phyloP scores from a whole-genome alignment of 768 basidiomycete species.

The Lactifluus hygrophoroides region DNA sequence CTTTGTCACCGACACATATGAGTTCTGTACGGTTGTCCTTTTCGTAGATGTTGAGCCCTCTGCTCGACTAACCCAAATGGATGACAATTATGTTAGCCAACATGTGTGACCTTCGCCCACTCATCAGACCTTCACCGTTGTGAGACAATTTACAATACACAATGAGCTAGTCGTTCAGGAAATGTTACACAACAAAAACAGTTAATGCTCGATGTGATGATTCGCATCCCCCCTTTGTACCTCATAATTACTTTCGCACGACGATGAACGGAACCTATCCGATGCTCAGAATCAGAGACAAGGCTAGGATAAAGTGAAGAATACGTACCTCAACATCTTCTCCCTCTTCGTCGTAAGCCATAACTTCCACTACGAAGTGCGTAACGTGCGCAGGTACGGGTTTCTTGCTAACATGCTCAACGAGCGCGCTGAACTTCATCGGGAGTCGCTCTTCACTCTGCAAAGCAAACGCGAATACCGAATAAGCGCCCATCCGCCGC shows the following conservation, averaged over 20 bases:
- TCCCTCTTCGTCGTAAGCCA: constrained; percentile 85
- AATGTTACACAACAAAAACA: constrained; percentile 7
- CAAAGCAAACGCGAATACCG: background rate
- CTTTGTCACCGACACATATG: constrained; percentile 3
- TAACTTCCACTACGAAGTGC: constrained; percentile 86
- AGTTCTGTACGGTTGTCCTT: constrained; percentile 6
- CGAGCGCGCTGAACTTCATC: constrained; percentile 86
- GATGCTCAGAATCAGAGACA: background rate
- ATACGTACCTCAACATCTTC: constrained; percentile 86
- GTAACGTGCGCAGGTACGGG: constrained; percentile 75
- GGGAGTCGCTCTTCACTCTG: constrained; percentile 82
- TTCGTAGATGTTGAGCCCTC: constrained; percentile 2
- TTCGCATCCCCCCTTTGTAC: background rate
- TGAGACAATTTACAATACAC: constrained; percentile 3
- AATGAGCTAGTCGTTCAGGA: background rate
- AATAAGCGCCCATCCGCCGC: background rate
- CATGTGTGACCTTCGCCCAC: background rate
- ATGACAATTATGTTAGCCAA: constrained; percentile 18
- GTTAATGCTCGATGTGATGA: background rate
- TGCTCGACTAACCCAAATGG: constrained; percentile 6
- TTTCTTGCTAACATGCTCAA: constrained; percentile 93
- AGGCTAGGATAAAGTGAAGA: background rate
- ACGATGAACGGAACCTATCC: constrained; percentile 76
- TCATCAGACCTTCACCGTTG: background rate
- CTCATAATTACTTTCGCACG: constrained; percentile 43